Evolutionary conservation across 495 filamentous ascomycete genomes (phyloP), one percentile per base, ranked within the genome.

Genomic region (Penicillium longicatenatum): DNA sequence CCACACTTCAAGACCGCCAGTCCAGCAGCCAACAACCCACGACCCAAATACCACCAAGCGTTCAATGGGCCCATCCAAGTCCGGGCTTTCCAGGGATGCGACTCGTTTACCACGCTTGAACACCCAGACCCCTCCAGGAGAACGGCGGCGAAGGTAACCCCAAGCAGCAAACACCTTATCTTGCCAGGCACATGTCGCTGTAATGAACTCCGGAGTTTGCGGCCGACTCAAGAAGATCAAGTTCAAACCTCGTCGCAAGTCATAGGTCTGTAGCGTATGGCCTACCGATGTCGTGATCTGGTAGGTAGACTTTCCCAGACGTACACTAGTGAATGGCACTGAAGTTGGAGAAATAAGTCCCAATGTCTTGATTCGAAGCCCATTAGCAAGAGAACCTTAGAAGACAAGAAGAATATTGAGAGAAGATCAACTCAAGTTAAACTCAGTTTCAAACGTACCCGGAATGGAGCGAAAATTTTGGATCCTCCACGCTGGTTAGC

Each of bases 271-370:
- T 12, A 99, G 83, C 43, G 86, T 89, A 59, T 86, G 84, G 60
- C 92, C 93, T 49, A 93, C 90, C 0, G 90, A 97, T 39, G 95
- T 98, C 14, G 94, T 97, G 71, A 99, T 90, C 66, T 99, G 94
- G 70, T 94, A 97, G 17, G 92, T 96, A 6, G 91, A 90, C 70
- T 95, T 96, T 54, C 94, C 94, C 16, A 97, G 77, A 4, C 94
- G 90, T 21, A 93, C 82, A 20, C 87, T 86, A 8, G 93, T 90
- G 65, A 98, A 97, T 6, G 94, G 93, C 3, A 96, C 90, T 33
- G 81, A 60, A 12, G 93, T 97, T 3, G 94, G 90, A 14, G 95
- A 97, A 14, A 98, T 91, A 9, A 98, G 80, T 44, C 94, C 94
- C 62, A 99, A 75, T 33, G 95, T 96, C 91, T 97, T 58, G 16